phyloP scores from a whole-genome alignment of 2,329 filamentous ascomycete genomes.

The Pseudogymnoascus sp. region DNA sequence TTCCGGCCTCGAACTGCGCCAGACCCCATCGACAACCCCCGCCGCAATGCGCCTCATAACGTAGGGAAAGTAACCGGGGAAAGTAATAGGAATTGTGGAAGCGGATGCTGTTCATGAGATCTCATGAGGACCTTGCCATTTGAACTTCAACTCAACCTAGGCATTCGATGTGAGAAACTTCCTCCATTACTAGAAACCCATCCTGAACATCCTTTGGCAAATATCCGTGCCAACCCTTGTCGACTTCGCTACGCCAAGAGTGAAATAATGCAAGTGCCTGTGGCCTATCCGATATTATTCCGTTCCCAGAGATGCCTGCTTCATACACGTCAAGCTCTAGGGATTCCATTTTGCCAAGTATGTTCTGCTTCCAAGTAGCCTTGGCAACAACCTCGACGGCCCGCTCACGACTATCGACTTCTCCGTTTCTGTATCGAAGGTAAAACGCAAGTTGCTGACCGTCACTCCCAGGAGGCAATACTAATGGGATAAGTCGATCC shows the following conservation, averaged over 20 bases:
- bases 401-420: slow-evolving; percentile 12
- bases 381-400: slow-evolving; percentile 16
- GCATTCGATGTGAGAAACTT: neutral
- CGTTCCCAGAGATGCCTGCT: neutral
- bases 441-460: slow-evolving; percentile 13
- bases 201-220: slow-evolving; percentile 14
- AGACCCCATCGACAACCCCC: neutral
- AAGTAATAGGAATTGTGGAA: neutral
- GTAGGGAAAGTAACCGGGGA: neutral
- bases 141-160: neutral
- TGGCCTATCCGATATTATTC: neutral
- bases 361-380: slow-evolving; percentile 17
- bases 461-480: slow-evolving; percentile 16
- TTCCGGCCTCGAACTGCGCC: neutral
- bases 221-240: slow-evolving; percentile 20
- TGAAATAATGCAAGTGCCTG: slow-evolving; percentile 14
- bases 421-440: slow-evolving; percentile 14
- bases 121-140: neutral
- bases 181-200: slow-evolving; percentile 10
- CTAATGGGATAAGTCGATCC: slow-evolving; percentile 16
- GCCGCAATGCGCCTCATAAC: neutral
- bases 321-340: slow-evolving; percentile 16
- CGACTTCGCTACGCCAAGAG: slow-evolving; percentile 17
- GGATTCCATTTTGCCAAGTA: slow-evolving; percentile 11
- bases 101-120: neutral